Evolutionary conservation across 331 rosid species (phyloP).

Genomic region (Phaseolus coccineus): DNA sequence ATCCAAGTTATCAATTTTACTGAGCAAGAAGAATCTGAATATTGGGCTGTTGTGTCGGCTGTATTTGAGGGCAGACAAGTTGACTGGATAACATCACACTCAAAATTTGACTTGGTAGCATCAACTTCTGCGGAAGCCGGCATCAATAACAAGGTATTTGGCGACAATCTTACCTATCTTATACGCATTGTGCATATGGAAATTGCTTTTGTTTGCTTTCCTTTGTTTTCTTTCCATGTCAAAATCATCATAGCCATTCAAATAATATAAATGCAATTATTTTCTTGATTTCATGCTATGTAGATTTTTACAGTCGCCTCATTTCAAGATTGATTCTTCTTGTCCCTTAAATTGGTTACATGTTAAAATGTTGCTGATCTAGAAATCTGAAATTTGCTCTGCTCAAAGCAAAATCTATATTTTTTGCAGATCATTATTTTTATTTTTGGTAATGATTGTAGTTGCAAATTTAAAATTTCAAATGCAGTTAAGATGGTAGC

Average conservation of each 20-base stretch:
- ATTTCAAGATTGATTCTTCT: background rate
- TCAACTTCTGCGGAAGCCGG: constrained; percentile 73
- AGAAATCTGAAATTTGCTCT: constrained; percentile 11
- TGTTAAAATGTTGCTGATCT: constrained; percentile 9
- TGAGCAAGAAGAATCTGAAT: constrained; percentile 87
- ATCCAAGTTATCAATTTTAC: constrained; percentile 91
- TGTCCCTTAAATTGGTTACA: constrained; percentile 17
- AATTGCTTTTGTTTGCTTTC: constrained; percentile 29
- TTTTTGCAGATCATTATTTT: constrained; percentile 17
- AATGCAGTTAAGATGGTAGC: constrained; percentile 6
- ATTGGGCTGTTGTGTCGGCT: constrained; percentile 83
- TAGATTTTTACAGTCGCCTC: constrained; percentile 5
- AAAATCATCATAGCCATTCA: constrained; percentile 24
- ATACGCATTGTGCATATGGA: constrained; percentile 17
- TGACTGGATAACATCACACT: constrained; percentile 53
- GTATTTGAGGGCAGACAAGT: constrained; percentile 87
- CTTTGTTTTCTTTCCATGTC: constrained; percentile 15
- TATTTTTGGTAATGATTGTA: constrained; percentile 27
- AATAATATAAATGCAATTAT: constrained; percentile 1
- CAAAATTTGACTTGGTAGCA: constrained; percentile 60
- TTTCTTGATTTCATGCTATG: background rate
- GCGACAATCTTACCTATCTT: constrained; percentile 34
- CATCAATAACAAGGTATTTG: constrained; percentile 85
- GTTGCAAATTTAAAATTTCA: constrained; percentile 10
- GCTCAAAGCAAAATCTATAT: background rate